phyloP scores from a whole-genome alignment of 345 rosid species.

The Pistacia atlantica region DNA sequence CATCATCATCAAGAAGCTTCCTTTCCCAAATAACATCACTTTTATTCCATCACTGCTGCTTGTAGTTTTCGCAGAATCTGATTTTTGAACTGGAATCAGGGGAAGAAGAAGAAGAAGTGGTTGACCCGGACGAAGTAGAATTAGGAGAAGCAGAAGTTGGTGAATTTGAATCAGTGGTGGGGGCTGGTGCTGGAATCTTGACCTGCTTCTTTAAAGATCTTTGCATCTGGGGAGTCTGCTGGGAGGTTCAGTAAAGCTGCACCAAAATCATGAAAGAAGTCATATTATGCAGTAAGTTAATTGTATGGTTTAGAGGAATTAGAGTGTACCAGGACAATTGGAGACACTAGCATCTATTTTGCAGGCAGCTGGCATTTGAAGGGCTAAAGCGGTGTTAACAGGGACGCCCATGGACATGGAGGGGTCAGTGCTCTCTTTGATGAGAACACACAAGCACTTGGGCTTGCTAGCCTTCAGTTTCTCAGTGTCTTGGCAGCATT shows the following conservation, averaged over 20 bases:
- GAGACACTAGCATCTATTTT: conserved; percentile 35
- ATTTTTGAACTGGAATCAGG: conserved; percentile 18
- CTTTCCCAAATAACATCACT: not conserved
- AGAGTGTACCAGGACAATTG: conserved; percentile 35
- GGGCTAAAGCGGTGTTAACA: conserved; percentile 50
- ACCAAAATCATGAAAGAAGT: not conserved
- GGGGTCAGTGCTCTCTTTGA: conserved; percentile 47
- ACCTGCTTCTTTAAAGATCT: conserved; percentile 7
- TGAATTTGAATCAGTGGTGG: conserved; percentile 23
- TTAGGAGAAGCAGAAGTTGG: conserved; percentile 22
- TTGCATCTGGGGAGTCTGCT: conserved; percentile 45
- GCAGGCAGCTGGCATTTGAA: conserved; percentile 50
- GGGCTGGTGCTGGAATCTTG: not conserved
- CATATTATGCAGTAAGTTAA: too few relatives aligned
- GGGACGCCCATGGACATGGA: conserved; percentile 48
- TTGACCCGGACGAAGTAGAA: conserved; percentile 7
- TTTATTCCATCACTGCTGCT: conserved; percentile 28
- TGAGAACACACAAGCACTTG: conserved; percentile 44
- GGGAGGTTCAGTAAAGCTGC: conserved; percentile 40
- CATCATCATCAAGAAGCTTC: not conserved
- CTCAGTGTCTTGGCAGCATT: too few relatives aligned
- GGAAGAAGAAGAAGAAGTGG: conserved; percentile 9
- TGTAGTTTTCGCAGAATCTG: conserved; percentile 29
- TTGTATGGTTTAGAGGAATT: too few relatives aligned
- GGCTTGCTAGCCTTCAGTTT: conserved; percentile 22